These are phyloP conservation scores for Adenanthera pavonina DNA, from an alignment of 306 rosid genomes.

Conservation along the genomic window DNA sequence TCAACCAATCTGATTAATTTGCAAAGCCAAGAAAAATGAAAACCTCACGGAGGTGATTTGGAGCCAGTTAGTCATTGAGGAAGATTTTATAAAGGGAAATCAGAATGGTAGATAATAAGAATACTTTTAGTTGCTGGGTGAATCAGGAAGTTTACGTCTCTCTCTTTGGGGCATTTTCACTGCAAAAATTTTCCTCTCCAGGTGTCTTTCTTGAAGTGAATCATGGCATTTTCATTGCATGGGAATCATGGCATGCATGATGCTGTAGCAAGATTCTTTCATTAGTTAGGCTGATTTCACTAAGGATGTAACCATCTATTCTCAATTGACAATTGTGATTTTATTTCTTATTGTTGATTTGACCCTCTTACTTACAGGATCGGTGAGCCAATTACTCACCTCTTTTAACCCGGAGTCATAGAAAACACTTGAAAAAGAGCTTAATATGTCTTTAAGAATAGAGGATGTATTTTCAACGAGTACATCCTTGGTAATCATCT, in stretches of 20 bases:
- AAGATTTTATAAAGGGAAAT: background rate
- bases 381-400: background rate
- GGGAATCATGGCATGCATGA: background rate
- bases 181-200: background rate
- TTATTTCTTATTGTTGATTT: background rate
- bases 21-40: background rate
- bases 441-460: conserved; percentile 10
- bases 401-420: background rate
- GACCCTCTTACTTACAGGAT: background rate
- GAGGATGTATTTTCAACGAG: background rate
- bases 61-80: background rate
- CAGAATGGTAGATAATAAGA: background rate
- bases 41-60: background rate
- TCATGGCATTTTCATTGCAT: background rate
- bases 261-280: background rate
- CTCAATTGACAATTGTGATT: background rate
- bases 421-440: background rate
- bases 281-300: background rate
- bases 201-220: background rate
- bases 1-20: conserved; percentile 10
- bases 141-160: background rate
- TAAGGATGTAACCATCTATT: background rate
- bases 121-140: background rate
- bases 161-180: background rate
- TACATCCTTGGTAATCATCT: background rate